Base-by-base conservation (phyloP, 805 yeast species). In the Nakazawaea peltata region DNA sequence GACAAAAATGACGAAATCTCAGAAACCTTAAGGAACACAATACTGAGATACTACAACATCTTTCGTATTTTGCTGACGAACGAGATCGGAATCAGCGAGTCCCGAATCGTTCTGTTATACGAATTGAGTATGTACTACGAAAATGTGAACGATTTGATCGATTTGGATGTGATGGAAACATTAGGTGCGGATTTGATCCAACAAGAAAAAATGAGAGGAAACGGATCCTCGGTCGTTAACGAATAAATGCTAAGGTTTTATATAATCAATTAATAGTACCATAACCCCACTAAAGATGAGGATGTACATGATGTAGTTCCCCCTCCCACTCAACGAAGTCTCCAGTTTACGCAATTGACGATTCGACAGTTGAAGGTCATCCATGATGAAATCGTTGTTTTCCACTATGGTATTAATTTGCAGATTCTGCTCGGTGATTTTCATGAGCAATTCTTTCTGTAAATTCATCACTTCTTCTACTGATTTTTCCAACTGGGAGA, bases 121-220 rank as follows among this genome's bases (percentile, higher is more conserved):
- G 97, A 92, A 49, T 86, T 94, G 13, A 83, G 95, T 60, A 65
- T 85, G 67, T 81, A 79, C 9, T 84, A 77, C 51, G 72, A 77
- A 7, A 65, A 69, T 39, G 71, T 81, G 6, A 90, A 88, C n/a
- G 69, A 69, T 26, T 60, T 87, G 48, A 74, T 83, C 25, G 84
- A 78, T 39, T 74, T 72, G 44, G 90, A 81, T 19, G 73, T 67
- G 5, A 85, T 83, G 78, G 81, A 74, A 40, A 57, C 71, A 6
- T 67, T 87, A 16, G 90, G 95, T 26, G 69, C 70, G 33, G 88
- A 82, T 46, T 74, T 85, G 8, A 63, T 85, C 12, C 74, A 71
- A 34, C 67, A 67, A 26, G 94, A 83, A 49, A 80, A 76, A 53
- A 77, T 82, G 81, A 73, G 90, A 54, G 92, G 92, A 10, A n/a